Evolutionary conservation across 176 grass and related monocot species (phyloP), one percentile per base, ranked within the genome.

Genomic region (Aegilops sharonensis): DNA sequence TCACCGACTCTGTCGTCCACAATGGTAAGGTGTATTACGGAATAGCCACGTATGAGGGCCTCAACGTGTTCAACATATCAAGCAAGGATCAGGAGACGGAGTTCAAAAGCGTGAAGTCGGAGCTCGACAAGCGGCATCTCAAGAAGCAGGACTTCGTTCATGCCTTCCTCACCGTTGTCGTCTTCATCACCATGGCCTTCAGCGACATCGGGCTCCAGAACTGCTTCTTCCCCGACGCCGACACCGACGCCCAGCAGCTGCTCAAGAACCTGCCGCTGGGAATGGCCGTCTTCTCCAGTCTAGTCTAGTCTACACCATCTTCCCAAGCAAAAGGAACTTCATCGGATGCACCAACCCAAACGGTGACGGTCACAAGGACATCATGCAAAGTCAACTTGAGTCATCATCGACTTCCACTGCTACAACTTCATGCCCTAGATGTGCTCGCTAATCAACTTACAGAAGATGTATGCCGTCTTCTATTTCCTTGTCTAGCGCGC

Each of bases 21-120:
- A 65, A 86, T 12, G 78, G 82, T 25, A 90, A 86, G 78, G 68
- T 84, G 56, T 88, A 91, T 85, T 83, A 86, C 7, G 92, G 92
- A 27, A 1, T 93, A 11, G 92, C 92, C 3, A 83, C 75, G 1
- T 47, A 61, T 6, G 23, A 11, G 0, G 82, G 92, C 11, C 63
- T 93, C 47, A 60, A 86, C 64, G 7, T 93, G 0, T 69, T 90
- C 43, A 86, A 91, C 71, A 32, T 32, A 68, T n/a, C n/a, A n/a
- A n/a, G n/a, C n/a, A n/a, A n/a, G n/a, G 32, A 32, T 4, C 32
- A 32, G 32, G 0, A 32, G 32, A 32, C 0, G 32, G 32, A 32
- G 32, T 32, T 31, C 30, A 30, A 30, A 30, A 2, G 30, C 30
- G 2, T 30, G 30, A 2, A 30, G 2, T 30, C 30, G 2, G 30